These are phyloP conservation scores for Arabis alpina DNA, from an alignment of 345 rosid species.

Conservation along the genomic window DNA sequence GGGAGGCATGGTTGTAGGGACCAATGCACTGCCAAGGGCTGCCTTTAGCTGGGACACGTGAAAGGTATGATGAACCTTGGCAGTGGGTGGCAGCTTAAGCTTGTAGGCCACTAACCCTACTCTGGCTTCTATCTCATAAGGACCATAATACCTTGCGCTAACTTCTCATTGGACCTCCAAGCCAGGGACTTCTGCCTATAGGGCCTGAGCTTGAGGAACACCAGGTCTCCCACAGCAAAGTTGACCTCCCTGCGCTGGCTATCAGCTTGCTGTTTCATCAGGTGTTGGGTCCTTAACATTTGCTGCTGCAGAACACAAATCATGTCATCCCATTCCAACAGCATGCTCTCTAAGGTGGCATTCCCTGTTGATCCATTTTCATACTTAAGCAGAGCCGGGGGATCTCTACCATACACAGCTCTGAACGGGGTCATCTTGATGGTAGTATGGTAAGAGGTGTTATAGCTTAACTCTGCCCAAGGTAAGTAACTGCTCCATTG, in stretches of 20 bases:
- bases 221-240: background rate
- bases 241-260: background rate
- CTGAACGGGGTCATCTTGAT: background rate
- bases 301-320: no score
- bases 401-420: background rate
- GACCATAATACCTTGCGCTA: background rate
- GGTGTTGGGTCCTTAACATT: background rate
- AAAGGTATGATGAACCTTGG: background rate
- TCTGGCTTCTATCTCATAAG: background rate
- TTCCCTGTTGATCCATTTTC: background rate
- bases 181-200: background rate
- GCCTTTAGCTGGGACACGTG: background rate
- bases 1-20: no score
- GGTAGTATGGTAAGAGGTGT: background rate
- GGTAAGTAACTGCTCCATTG: no score
- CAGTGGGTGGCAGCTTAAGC: background rate
- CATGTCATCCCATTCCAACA: background rate
- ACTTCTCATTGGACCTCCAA: background rate
- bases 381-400: background rate
- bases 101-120: background rate
- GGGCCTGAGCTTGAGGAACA: background rate
- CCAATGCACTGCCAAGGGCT: no score
- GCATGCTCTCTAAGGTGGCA: background rate
- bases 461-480: background rate
- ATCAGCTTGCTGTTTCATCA: background rate